Base-by-base conservation (phyloP, 495 filamentous ascomycete genomes). In the Xylaria grammica region DNA sequence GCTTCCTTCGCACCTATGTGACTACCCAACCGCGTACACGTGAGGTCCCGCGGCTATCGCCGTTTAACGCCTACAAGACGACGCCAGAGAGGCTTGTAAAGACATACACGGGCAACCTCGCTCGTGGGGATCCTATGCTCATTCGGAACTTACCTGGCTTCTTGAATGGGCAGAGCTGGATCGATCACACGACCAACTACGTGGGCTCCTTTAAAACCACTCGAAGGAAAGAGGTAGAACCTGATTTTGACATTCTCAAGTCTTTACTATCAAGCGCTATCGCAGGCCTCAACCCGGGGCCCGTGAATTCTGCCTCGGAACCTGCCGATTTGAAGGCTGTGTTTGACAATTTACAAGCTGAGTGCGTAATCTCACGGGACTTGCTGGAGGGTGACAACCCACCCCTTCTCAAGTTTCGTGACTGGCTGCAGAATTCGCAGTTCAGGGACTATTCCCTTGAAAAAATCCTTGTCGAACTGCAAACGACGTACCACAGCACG, bases 81-180 rank as follows among this genome's bases (percentile, higher is more conserved):
- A 58, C 54, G 1, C 54, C 54, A 4, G 19, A 58, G 2, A 58
- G 45, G 54, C 54, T 58, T 5, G 54, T 58, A 5, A 45, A 27
- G 22, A 30, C 38, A 7, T 58, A 58, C 38, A 58, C 30, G 1
- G 1, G 9, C 5, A 58, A 58, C 24, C 54, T 58, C 54, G 3
- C 3, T 22, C 36, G 4, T 24, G 26, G 38, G 17, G 17, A 58
- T 45, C 54, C 54, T 20, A 45, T 58, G 54, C 26, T 58, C 1
- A 58, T 58, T 3, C 29, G 54, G 26, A 58, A 58, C 17, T 38
- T 58, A 2, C 54, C 54, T 15, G 54, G 54, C 2, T 58, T 58
- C n/a, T 26, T 58, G 9, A 24, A 58, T 30, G 54, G 26, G 8
- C 54, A 58, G 54, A n/a, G 19, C 9, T 58, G 54, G 54, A 20